Evolutionary conservation across 495 filamentous ascomycete genomes (phyloP).

Genomic region (Xanthoparmelia taractica): DNA sequence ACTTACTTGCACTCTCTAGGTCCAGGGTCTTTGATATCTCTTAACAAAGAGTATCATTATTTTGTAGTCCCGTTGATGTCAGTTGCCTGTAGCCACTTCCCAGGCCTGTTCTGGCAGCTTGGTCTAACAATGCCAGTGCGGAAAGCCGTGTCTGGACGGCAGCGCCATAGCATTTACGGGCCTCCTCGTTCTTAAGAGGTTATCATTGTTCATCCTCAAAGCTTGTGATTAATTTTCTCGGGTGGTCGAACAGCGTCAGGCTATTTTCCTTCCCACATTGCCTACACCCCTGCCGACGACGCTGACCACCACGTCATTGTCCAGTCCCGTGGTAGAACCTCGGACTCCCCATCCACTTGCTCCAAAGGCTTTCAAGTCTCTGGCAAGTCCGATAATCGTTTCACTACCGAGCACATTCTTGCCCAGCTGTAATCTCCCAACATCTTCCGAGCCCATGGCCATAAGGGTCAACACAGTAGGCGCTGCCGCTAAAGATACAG

Average conservation of each 20-base stretch:
- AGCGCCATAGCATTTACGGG: neutral
- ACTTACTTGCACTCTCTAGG: neutral
- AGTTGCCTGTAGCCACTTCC: neutral
- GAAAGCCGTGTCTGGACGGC: neutral
- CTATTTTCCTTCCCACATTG: conserved; percentile 90
- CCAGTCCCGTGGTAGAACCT: conserved; percentile 58
- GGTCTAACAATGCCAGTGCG: neutral
- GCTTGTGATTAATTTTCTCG: neutral
- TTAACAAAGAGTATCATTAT: neutral
- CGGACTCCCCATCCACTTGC: conserved; percentile 81
- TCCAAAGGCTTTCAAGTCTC: conserved; percentile 80
- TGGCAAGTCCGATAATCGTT: conserved; percentile 64
- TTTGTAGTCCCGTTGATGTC: neutral
- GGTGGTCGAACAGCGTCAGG: conserved; percentile 41
- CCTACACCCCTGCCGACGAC: conserved; percentile 91
- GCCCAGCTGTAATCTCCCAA: conserved; percentile 52
- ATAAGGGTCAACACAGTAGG: conserved; percentile 75
- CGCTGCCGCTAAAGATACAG: conserved; percentile 60
- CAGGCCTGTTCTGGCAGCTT: neutral
- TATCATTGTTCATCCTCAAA: neutral
- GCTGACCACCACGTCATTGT: conserved; percentile 71
- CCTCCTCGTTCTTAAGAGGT: neutral
- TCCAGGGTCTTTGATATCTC: neutral
- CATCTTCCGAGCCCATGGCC: conserved; percentile 85
- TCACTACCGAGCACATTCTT: conserved; percentile 74